Evolutionary conservation across 306 rosid genomes (phyloP), one percentile per base, ranked within the genome.

Genomic region (Nissolia schottii): DNA sequence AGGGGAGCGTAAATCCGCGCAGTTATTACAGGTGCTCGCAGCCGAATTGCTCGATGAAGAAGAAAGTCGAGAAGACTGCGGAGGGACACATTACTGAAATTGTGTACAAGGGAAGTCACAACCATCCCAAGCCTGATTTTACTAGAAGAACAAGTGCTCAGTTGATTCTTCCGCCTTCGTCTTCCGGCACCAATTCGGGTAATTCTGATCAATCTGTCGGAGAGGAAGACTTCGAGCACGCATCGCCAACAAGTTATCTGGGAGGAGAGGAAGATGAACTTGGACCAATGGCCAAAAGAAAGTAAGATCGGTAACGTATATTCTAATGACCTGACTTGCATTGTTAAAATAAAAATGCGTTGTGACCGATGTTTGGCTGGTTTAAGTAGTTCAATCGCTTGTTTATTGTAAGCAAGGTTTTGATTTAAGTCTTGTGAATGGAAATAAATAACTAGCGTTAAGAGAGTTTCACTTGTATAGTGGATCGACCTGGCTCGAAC

Each of bases 71-170:
- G 75, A 88, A 81, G 40, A 81, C 86, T 37, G 58, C 85, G 75
- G 92, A 90, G n/a, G 97, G 97, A 23, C 83, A 86, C 20, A 73
- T 90, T 7, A 90, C 94, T 51, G 92, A 88, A 57, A 88, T 90
- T 22, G 89, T 88, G 3, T 88, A 90, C 54, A 90, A 83, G 53
- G 97, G 97, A 77, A 86, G 41, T 37, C 97, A 90, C 71, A 86
- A 85, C 80, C 97, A 90, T 73, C 81, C 82, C 13, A 90, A 86
- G 84, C 97, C 94, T 11, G 85, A 71, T 41, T 66, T 84, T 13
- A 67, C 55, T 0, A 81, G 75, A 56, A 62, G 86, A 63, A 49
- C 84, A 20, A 45, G 37, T 64, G 58, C 81, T 67, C 78, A 67
- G 9, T 37, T 77, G 13, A 35, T 79, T 37, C 77, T 65, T 32